Conservation (phyloP, 495 filamentous ascomycete genomes). For the Talaromyces stipitatus region DNA sequence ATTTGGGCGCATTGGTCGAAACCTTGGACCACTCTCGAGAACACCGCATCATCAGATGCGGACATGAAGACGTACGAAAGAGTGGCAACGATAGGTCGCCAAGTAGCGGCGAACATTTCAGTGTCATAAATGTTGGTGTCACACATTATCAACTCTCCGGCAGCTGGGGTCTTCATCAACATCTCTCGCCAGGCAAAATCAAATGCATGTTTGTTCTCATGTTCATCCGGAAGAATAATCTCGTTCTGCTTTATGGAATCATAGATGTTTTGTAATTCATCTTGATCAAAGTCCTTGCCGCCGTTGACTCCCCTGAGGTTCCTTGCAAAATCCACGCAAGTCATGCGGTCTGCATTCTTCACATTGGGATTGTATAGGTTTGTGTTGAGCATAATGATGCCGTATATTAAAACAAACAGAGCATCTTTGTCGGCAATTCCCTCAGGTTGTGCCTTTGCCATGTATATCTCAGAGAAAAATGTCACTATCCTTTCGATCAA, state of each 20-base stretch:
- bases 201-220: slow-evolving; percentile 92
- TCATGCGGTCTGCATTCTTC: slow-evolving; percentile 76
- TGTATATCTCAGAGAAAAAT: slow-evolving; percentile 81
- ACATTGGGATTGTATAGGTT: slow-evolving; percentile 93
- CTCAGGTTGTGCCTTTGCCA: slow-evolving; percentile 58
- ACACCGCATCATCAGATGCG: slow-evolving; percentile 95
- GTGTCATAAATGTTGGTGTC: slow-evolving; percentile 93
- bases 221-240: slow-evolving; percentile 95
- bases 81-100: slow-evolving; percentile 90
- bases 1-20: slow-evolving; percentile 96
- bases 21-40: slow-evolving; percentile 82
- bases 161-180: slow-evolving; percentile 71
- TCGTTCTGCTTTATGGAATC: slow-evolving; percentile 87
- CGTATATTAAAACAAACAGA: slow-evolving; percentile 87
- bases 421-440: slow-evolving; percentile 83
- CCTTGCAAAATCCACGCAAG: slow-evolving; percentile 65
- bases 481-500: slow-evolving; percentile 91
- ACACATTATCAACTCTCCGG: slow-evolving; percentile 67
- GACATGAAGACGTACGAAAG: slow-evolving; percentile 99
- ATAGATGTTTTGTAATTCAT: slow-evolving; percentile 83
- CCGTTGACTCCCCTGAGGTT: slow-evolving; percentile 87
- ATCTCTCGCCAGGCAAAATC: slow-evolving; percentile 97
- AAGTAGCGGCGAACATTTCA: slow-evolving; percentile 95
- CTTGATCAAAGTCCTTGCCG: slow-evolving; percentile 73
- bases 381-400: slow-evolving; percentile 92